Evolutionary conservation across 805 yeast species (phyloP).

Genomic region (Nematodospora valgi): DNA sequence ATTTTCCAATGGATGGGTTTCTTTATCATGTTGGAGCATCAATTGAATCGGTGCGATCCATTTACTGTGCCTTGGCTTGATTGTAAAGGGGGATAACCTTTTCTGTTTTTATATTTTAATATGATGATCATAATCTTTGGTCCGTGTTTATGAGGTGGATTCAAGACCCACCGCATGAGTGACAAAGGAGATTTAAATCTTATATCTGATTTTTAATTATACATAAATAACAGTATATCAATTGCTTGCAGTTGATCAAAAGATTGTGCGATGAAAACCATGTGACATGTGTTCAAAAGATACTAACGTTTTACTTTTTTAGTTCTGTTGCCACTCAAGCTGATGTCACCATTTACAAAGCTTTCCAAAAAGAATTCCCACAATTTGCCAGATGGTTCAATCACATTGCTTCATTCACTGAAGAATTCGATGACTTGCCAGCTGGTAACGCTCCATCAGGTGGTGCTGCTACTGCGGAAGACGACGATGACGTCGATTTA

Average conservation of each 20-base stretch:
- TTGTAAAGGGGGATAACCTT: no score
- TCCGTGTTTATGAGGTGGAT: slow-evolving; percentile 97
- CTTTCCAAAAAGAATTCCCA: slow-evolving; percentile 90
- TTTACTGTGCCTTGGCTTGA: no score
- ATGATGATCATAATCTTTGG: slow-evolving; percentile 79
- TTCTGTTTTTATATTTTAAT: slow-evolving; percentile 1
- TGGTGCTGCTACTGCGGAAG: slow-evolving; percentile 70
- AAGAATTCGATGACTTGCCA: slow-evolving; percentile 78
- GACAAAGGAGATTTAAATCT: slow-evolving; percentile 49
- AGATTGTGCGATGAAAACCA: no score
- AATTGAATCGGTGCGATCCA: no score
- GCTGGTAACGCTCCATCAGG: slow-evolving; percentile 68
- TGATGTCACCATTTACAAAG: slow-evolving; percentile 90
- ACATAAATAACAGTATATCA: background rate
- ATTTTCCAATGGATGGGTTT: slow-evolving; percentile 3
- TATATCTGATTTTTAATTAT: slow-evolving; percentile 16
- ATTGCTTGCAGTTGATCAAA: no score
- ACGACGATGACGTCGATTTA: slow-evolving; percentile 88
- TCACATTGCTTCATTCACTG: slow-evolving; percentile 93
- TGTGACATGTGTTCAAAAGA: no score
- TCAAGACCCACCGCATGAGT: slow-evolving; percentile 95
- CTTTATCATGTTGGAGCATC: no score
- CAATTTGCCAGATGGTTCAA: slow-evolving; percentile 97
- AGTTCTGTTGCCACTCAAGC: slow-evolving; percentile 93
- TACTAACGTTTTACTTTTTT: slow-evolving; percentile 6